Evolutionary conservation across 257 asterid species (phyloP).

Genomic region (Scutellaria barbata): DNA sequence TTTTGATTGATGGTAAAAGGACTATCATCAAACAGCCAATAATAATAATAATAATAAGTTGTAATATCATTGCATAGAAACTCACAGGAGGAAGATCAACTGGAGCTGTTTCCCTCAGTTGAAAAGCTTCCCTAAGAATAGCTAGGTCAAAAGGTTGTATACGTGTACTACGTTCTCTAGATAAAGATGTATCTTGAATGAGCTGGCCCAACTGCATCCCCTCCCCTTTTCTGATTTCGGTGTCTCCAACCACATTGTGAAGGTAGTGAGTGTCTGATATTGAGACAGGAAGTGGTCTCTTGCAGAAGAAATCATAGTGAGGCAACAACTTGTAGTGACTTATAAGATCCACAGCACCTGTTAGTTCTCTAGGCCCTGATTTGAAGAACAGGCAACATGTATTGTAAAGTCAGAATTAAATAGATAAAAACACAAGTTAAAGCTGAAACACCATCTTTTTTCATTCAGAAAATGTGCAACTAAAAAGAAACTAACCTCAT

Average conservation of each 20-base stretch:
- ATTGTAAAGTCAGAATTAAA: conserved; percentile 29
- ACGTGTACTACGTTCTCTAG: conserved; percentile 65
- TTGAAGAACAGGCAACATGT: conserved; percentile 37
- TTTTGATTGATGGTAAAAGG: conserved; percentile 19
- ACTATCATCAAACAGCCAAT: conserved; percentile 21
- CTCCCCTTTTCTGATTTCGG: conserved; percentile 93
- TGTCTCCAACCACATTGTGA: conserved; percentile 95
- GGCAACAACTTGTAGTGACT: conserved; percentile 83
- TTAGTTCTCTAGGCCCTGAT: conserved; percentile 93
- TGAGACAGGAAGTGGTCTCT: conserved; percentile 82
- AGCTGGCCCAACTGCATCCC: conserved; percentile 94
- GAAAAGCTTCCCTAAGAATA: conserved; percentile 83
- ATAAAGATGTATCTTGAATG: conserved; percentile 60
- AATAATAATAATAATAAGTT: too few species aligned
- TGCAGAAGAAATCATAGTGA: conserved; percentile 92
- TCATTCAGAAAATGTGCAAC: conserved; percentile 1
- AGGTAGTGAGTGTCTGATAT: conserved; percentile 90
- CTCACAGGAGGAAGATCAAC: conserved; percentile 83
- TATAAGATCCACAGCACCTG: conserved; percentile 94
- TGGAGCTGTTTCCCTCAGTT: conserved; percentile 78
- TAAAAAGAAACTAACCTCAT: background rate
- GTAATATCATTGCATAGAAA: conserved; percentile 32
- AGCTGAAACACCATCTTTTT: conserved; percentile 27
- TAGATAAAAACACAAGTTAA: conserved; percentile 11
- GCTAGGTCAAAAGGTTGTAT: conserved; percentile 84